phyloP scores from a whole-genome alignment of 495 filamentous ascomycete species.

The Acidiella bohemica region DNA sequence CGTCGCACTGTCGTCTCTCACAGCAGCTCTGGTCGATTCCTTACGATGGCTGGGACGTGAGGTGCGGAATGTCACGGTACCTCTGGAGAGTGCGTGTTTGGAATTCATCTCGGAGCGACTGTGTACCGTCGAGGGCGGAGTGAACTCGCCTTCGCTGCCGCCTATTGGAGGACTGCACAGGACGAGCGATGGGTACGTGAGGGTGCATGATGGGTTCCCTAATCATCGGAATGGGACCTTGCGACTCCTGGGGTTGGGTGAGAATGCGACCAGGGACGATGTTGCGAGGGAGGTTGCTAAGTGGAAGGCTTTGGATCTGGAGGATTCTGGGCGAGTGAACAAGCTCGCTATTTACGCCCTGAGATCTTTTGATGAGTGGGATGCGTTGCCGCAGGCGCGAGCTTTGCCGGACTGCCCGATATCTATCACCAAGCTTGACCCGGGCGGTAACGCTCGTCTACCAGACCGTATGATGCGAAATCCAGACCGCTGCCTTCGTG shows the following conservation, averaged over 20 bases:
- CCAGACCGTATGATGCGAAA: slow-evolving; percentile 1
- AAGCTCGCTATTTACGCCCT: slow-evolving; percentile 31
- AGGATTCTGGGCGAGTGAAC: slow-evolving; percentile 22
- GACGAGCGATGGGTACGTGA: slow-evolving; percentile 34
- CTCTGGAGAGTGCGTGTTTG: slow-evolving; percentile 28
- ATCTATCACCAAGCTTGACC: slow-evolving; percentile 23
- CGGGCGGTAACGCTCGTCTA: slow-evolving; percentile 14
- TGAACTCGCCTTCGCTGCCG: slow-evolving; percentile 24
- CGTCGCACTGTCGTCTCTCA: slow-evolving; percentile 32
- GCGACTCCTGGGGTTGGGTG: slow-evolving; percentile 25
- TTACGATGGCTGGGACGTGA: slow-evolving; percentile 14
- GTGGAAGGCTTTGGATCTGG: slow-evolving; percentile 32
- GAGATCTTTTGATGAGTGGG: slow-evolving; percentile 32
- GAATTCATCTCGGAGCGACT: slow-evolving; percentile 36
- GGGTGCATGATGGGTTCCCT: slow-evolving; percentile 34
- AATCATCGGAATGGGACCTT: slow-evolving; percentile 31
- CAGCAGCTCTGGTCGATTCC: slow-evolving; percentile 30
- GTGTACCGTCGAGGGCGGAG: slow-evolving; percentile 26
- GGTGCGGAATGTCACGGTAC: slow-evolving; percentile 25
- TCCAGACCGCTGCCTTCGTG: slow-evolving; percentile 19
- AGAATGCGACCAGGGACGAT: slow-evolving; percentile 24
- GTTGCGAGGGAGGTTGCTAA: slow-evolving; percentile 23
- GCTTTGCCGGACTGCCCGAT: slow-evolving; percentile 33
- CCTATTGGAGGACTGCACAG: slow-evolving; percentile 34
- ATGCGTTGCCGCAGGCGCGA: slow-evolving; percentile 29